Conservation (phyloP, 495 filamentous ascomycete species). For the Tuber borchii region DNA sequence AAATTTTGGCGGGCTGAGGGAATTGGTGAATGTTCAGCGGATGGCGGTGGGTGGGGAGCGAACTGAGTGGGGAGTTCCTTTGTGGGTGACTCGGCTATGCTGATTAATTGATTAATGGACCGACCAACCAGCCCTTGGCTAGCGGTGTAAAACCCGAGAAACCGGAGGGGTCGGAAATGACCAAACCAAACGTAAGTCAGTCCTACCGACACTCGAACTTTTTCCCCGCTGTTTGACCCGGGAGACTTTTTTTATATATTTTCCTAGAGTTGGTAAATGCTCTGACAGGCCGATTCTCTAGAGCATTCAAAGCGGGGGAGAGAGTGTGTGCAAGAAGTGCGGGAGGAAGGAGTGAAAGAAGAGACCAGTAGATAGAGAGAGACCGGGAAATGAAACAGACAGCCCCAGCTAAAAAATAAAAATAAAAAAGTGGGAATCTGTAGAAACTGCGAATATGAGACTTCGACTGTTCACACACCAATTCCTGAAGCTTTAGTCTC, state of each 20-base stretch:
- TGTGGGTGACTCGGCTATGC: slow-evolving; percentile 1
- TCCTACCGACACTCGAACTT: not conserved
- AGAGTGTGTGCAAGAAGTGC: not conserved
- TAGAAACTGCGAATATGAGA: not conserved
- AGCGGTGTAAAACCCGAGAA: not conserved
- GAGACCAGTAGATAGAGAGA: not conserved
- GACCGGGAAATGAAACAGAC: not conserved
- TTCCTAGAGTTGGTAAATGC: not conserved
- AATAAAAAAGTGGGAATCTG: not conserved
- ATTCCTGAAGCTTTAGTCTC: not conserved
- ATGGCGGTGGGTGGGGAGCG: not conserved
- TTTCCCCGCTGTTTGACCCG: not conserved
- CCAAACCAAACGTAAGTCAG: not conserved
- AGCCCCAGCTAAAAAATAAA: not conserved
- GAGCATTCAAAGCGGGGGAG: not conserved
- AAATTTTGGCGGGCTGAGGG: not conserved
- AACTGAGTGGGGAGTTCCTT: slow-evolving; percentile 1
- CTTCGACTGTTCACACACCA: not conserved
- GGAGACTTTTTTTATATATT: not conserved
- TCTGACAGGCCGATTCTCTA: not conserved
- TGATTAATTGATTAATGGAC: not conserved
- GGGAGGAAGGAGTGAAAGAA: not conserved
- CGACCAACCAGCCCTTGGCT: not conserved
- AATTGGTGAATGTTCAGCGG: not conserved
- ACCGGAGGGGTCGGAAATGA: not conserved